Base-by-base conservation (phyloP, 2,329 filamentous ascomycete genomes). In the Cadophora luteo-olivacea region DNA sequence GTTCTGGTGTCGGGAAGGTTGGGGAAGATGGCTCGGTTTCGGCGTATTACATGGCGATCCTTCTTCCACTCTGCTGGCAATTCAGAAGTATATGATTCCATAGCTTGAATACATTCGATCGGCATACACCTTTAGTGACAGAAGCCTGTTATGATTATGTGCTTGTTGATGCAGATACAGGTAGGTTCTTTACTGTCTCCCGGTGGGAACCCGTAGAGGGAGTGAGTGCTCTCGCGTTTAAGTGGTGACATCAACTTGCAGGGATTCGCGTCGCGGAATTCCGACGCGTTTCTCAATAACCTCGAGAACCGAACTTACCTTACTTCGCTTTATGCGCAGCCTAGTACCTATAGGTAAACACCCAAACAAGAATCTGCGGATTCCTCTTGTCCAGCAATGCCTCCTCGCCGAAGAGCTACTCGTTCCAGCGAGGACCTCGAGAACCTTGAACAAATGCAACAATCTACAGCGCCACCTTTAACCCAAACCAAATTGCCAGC, bases 401-500 rank as follows among this genome's bases (percentile, higher is more conserved):
- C 33, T 60, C 22, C 57, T 12, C 57, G 36, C 22, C 25, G 16
- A 29, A 41, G 25, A 33, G 36, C 33, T n/a, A 45, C 33, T 22
- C 33, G 36, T 12, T 1, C 14, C 33, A 41, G 29, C 22, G 16
- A 24, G 41, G 14, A 32, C 19, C 14, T 48, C 22, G 16, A 24
- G 41, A 22, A 32, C 19, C 14, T 48, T 12, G 32, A 36, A 41
- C 61, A 38, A 45, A 32, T 36, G 11, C 32, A 12, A 9, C 49
- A 36, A 45, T 19, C 32, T 6, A 4, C 32, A 24, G 29, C 61
- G 54, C 36, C 24, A 51, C 52, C 52, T 32, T 45, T 60, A 22
- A 60, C 57, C 4, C 45, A 60, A 41, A 36, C 61, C 22, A 74
- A 55, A 33, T 74, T 76, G 71, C 69, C 74, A 38, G 11, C 38